Evolutionary conservation across 2,329 filamentous ascomycete species (phyloP).

Genomic region (Aciculosporium take): DNA sequence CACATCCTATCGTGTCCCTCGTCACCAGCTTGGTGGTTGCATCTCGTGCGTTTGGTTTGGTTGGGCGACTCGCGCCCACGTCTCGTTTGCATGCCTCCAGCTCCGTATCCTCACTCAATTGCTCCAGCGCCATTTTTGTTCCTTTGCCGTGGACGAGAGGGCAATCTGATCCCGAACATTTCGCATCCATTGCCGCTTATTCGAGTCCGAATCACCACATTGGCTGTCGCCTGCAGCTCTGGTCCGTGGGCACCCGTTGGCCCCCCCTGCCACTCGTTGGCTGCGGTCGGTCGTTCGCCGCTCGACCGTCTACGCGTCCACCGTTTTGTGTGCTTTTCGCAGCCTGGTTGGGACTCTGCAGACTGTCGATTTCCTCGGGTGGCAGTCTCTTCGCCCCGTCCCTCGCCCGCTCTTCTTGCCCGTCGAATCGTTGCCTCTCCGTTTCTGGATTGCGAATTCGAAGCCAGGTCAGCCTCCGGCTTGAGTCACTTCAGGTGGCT

Average conservation of each 20-base stretch:
- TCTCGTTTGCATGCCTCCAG: too few relatives aligned
- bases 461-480: not conserved
- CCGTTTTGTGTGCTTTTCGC: too few relatives aligned
- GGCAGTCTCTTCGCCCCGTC: not conserved
- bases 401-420: not conserved
- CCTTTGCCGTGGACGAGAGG: too few relatives aligned
- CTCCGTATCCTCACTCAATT: too few relatives aligned
- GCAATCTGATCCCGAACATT: not conserved
- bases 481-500: not conserved
- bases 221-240: conserved; percentile 1
- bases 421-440: not conserved
- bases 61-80: not conserved
- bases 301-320: too few relatives aligned
- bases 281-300: not conserved
- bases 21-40: not conserved
- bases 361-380: not conserved
- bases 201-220: not conserved
- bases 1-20: conserved; percentile 1
- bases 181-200: not conserved
- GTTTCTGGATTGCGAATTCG: not conserved
- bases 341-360: not conserved
- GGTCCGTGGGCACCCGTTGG: not conserved
- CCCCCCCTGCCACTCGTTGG: not conserved
- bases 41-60: not conserved
- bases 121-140: too few relatives aligned